Evolutionary conservation across 1,284 basidiomycete genomes (phyloP), one percentile per base, ranked within the genome.

Genomic region (Inonotus hispidus): DNA sequence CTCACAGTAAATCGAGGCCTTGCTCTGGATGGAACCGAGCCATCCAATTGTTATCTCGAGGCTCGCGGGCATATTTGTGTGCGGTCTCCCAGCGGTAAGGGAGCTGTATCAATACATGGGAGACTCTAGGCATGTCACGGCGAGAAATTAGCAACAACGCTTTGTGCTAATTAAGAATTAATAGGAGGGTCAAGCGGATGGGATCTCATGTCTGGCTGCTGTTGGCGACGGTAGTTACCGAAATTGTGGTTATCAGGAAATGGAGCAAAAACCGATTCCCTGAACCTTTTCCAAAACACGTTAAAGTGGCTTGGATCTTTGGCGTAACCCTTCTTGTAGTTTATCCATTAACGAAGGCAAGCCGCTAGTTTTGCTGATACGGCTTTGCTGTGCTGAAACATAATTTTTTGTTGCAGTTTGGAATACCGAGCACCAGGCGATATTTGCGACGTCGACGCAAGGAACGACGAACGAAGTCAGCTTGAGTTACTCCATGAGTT

Each of bases 1-100:
- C 38, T 55, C 38, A 37, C n/a, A 21, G 32, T 29, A 45, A 27
- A 19, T 23, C 43, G 25, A 64, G 85, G 81, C 80, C 56, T 74
- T 93, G 61, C 76, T 93, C 41, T 93, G 91, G 90, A 88, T 93
- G 83, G 89, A 92, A 67, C 91, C 91, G 32, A 87, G 91, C 69
- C 90, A 92, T 71, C 90, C 89, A 7, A 84, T 93, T 64, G 80
- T 93, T 46, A 88, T 92, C 59, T 74, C 82, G 62, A 81, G 90
- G 35, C 79, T 93, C 11, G 84, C 83, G 6, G 83, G 83, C 58
- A 83, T 92, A 59, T 93, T 93, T 71, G 74, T 92, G 2, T 93
- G 90, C 69, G 91, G 85, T 14, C 75, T 93, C 41, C 91, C 90
- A 10, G 91, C 91, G 13, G 87, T 87, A 59, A 77, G 90, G 65